Evolutionary conservation across 2,329 filamentous ascomycete genomes (phyloP).

Genomic region (Magnaporthiopsis incrustans): DNA sequence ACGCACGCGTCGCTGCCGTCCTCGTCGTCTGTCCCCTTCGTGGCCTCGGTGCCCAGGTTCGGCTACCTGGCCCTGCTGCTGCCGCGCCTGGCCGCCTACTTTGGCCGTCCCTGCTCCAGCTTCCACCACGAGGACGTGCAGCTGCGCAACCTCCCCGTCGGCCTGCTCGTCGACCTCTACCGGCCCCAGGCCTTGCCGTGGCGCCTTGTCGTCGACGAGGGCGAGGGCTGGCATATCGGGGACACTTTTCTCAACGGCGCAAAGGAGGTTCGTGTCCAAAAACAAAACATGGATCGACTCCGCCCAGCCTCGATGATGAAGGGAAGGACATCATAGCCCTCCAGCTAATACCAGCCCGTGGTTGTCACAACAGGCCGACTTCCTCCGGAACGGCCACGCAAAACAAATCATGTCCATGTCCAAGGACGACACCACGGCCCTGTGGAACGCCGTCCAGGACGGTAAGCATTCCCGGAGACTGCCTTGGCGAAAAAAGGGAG

Average conservation of each 20-base stretch:
- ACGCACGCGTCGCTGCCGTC: slow-evolving; percentile 37
- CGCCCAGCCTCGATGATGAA: too few relatives aligned
- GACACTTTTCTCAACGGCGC: slow-evolving; percentile 58
- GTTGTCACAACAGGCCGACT: slow-evolving; percentile 55
- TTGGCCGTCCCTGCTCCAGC: slow-evolving; percentile 45
- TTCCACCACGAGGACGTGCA: slow-evolving; percentile 50
- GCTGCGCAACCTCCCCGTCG: slow-evolving; percentile 44
- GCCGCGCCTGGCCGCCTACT: slow-evolving; percentile 46
- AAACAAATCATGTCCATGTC: slow-evolving; percentile 86
- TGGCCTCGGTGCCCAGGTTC: slow-evolving; percentile 48
- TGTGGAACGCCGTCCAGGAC: slow-evolving; percentile 75
- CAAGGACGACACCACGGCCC: slow-evolving; percentile 70
- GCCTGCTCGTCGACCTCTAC: slow-evolving; percentile 49
- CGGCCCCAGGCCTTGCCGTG: slow-evolving; percentile 42
- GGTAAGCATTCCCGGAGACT: slow-evolving; percentile 36
- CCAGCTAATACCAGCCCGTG: too few relatives aligned
- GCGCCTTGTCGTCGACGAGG: slow-evolving; percentile 46
- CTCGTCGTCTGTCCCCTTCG: slow-evolving; percentile 31
- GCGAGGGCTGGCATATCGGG: slow-evolving; percentile 49
- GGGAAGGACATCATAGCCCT: too few relatives aligned
- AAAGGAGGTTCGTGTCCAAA: slow-evolving; percentile 44
- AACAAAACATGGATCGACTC: too few relatives aligned
- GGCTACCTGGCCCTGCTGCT: slow-evolving; percentile 51
- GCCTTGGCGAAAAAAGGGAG: not conserved
- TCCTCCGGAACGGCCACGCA: slow-evolving; percentile 77